phyloP scores from a whole-genome alignment of 1,284 basidiomycete genomes.

The Thecaphora frezii region DNA sequence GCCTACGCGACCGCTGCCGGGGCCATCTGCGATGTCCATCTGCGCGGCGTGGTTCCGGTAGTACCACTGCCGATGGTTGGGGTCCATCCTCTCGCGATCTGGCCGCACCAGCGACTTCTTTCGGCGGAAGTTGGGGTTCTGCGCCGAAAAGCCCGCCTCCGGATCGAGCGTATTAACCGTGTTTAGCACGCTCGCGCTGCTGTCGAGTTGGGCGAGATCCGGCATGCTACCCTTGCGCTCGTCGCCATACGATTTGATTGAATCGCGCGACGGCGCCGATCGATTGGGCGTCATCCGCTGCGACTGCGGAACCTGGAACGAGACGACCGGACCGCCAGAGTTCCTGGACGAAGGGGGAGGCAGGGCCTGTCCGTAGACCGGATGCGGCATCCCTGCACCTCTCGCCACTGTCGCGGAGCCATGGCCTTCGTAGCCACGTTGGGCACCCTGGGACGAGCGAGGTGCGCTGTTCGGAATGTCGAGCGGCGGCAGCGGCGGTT shows the following conservation, averaged over 20 bases:
- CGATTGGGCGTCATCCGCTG: constrained; percentile 27
- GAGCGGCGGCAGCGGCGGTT: constrained; percentile 30
- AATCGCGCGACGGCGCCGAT: constrained; percentile 36
- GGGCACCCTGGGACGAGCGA: no score
- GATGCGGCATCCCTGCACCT: no score
- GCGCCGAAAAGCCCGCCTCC: constrained; percentile 44
- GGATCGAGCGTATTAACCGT: constrained; percentile 43
- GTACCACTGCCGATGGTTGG: constrained; percentile 90
- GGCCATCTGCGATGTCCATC: constrained; percentile 62
- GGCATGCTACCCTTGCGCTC: constrained; percentile 31
- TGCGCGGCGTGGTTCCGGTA: constrained; percentile 87
- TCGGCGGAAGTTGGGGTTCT: constrained; percentile 63
- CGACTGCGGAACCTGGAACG: constrained; percentile 40
- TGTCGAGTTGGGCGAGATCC: constrained; percentile 25
- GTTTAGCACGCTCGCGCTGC: constrained; percentile 26
- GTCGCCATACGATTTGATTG: constrained; percentile 37
- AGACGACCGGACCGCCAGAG: constrained; percentile 15
- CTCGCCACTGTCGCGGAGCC: no score
- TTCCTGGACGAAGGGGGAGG: constrained; percentile 5
- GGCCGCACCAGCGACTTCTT: constrained; percentile 93
- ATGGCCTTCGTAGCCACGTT: no score
- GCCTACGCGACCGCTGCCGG: constrained; percentile 42
- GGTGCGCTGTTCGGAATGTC: constrained; percentile 7
- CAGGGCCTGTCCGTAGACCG: constrained; percentile 2
- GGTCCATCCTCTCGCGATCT: constrained; percentile 94